phyloP scores from a whole-genome alignment of 805 yeast species.

The Debaryomyces hansenii region DNA sequence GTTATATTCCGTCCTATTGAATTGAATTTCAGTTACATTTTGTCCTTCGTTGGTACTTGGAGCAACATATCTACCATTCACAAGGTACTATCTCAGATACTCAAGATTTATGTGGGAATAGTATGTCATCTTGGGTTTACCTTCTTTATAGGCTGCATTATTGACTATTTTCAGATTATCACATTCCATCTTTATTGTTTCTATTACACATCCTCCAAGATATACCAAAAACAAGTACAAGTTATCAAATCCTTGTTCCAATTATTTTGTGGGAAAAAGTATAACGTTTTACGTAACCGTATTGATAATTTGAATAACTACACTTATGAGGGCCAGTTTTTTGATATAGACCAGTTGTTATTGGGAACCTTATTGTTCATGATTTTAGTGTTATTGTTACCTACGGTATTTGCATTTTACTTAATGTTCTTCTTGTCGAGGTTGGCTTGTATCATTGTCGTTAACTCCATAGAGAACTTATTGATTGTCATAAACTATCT shows the following conservation, averaged over 20 bases:
- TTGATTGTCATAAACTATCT: constrained; percentile 74
- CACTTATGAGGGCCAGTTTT: constrained; percentile 32
- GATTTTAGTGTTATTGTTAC: constrained; percentile 71
- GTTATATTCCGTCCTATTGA: neutral
- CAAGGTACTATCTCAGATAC: neutral
- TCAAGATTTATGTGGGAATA: constrained; percentile 9
- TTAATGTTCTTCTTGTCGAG: constrained; percentile 65
- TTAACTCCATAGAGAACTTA: constrained; percentile 55
- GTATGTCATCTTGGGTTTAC: constrained; percentile 49
- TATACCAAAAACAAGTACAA: constrained; percentile 73
- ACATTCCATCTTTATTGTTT: constrained; percentile 76
- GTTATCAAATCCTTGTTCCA: constrained; percentile 73
- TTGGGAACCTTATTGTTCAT: constrained; percentile 89
- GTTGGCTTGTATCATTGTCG: constrained; percentile 46
- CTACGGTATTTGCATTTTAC: constrained; percentile 87
- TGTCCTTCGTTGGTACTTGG: neutral
- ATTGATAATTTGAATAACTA: constrained; percentile 69
- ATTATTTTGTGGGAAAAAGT: constrained; percentile 85
- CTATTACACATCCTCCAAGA: constrained; percentile 73
- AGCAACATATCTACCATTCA: neutral
- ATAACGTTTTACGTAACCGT: constrained; percentile 79
- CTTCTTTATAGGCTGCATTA: constrained; percentile 60
- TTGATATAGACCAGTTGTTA: constrained; percentile 81
- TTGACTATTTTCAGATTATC: constrained; percentile 63
- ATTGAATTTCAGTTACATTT: neutral